Base-by-base conservation (phyloP, 768 basidiomycete species). In the Dacryopinax primogenitus region DNA sequence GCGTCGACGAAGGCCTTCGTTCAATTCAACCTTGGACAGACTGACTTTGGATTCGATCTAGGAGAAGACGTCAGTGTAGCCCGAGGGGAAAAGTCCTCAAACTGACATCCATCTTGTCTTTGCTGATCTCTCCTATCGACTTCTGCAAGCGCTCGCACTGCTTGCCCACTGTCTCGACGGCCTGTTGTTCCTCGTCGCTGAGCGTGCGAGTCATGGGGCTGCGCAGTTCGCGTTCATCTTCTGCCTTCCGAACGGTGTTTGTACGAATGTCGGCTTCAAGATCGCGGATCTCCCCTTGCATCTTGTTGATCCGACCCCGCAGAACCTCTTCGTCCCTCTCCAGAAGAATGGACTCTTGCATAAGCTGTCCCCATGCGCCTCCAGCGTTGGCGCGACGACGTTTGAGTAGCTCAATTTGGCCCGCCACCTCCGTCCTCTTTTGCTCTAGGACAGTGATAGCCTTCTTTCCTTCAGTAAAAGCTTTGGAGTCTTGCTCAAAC, bases 21-120 rank as follows among this genome's bases (percentile, higher is more conserved):
- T 91, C 58, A 98, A 80, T 73, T 98, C 95, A 64, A 96, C 94
- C 72, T 96, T 92, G 32, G 96, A 76, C 2, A 86, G 75, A 71
- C 87, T 90, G 76, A 90, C 92, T 68, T 80, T 80, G 13, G 84
- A 82, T 39, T 89, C 85, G 68, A 92, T 75, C 87, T 90, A 69
- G 26, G 6, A 36, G 35, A 26, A n/a, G n/a, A 30, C n/a, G 44
- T 65, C 65, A 41, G 70, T 58, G 67, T 70, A 36, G 1, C 0
- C 2, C 51, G 34, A 3, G 39, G 51, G 63, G 26, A 12, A 62
- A 1, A 26, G 36, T 23, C 13, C n/a, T 18, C 2, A 37, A 7
- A 72, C 85, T 36, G 64, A 91, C 92, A 79, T 90, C 83, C 58
- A 84, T 83, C 71, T 85, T 86, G 51, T 75, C 77, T 72, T 84